phyloP scores from a whole-genome alignment of 164 flowering plant genomes.

The Chloranthus sessilifolius region DNA sequence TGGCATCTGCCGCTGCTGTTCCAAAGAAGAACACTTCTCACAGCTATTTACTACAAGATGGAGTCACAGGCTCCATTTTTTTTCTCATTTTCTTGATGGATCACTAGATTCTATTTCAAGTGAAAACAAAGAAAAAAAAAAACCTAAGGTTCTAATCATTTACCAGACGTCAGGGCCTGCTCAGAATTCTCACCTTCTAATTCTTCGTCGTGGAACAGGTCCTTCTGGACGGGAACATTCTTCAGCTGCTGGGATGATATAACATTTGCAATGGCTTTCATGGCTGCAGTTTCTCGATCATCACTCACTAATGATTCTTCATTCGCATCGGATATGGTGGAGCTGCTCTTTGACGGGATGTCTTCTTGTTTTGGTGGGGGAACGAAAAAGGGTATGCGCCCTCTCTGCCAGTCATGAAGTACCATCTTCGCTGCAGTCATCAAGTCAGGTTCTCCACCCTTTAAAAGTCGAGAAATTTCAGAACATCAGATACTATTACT shows the following conservation, averaged over 20 bases:
- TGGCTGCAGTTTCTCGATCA: constrained; percentile 52
- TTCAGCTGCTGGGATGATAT: constrained; percentile 68
- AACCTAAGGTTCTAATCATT: too few species aligned
- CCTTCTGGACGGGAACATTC: constrained; percentile 68
- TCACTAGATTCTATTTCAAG: too few species aligned
- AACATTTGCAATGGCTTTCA: constrained; percentile 69
- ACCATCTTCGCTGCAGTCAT: constrained; percentile 93
- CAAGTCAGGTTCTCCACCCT: constrained; percentile 98
- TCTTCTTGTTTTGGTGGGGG: constrained; percentile 64
- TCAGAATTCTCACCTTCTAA: constrained; percentile 20
- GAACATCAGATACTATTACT: too few species aligned
- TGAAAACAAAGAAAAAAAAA: too few species aligned
- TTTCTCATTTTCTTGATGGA: too few species aligned
- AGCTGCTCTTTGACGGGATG: constrained; percentile 25
- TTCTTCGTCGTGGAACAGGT: constrained; percentile 57
- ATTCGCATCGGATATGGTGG: constrained; percentile 18
- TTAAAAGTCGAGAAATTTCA: too few species aligned
- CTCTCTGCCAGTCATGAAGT: constrained; percentile 98
- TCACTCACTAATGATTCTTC: constrained; percentile 29
- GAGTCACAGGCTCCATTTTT: too few species aligned
- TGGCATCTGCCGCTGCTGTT: too few species aligned
- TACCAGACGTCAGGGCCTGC: too few species aligned
- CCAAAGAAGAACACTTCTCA: too few species aligned
- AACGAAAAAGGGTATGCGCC: constrained; percentile 89
- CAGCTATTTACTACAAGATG: too few species aligned